Base-by-base conservation (phyloP, 345 rosid genomes). In the Corymbia maculata region DNA sequence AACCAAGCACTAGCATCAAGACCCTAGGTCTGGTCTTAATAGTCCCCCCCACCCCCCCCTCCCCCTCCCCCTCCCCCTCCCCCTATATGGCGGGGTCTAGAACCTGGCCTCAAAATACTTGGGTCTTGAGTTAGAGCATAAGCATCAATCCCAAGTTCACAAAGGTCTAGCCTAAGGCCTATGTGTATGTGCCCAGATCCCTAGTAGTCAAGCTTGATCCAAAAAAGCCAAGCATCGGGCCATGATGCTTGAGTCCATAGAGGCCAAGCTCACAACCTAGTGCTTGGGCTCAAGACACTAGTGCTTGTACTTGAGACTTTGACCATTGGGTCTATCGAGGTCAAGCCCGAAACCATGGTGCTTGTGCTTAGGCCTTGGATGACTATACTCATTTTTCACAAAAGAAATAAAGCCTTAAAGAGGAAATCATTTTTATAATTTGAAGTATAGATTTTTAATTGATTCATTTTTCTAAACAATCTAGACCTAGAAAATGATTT, bases 51-150 rank as follows among this genome's bases (percentile, higher is more conserved):
- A n/a, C n/a, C n/a, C n/a, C n/a, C n/a, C n/a, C n/a, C n/a, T n/a
- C n/a, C n/a, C n/a, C n/a, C n/a, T n/a, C n/a, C n/a, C n/a, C n/a
- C n/a, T n/a, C n/a, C n/a, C n/a, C n/a, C n/a, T n/a, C n/a, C n/a
- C n/a, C n/a, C n/a, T n/a, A n/a, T n/a, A n/a, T n/a, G 28, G 8
- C 8, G 12, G 28, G 0, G 0, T 55, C 0, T 0, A 1, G 0
- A 22, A 55, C 61, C 22, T 55, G 11, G 28, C 2, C 61, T 55
- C 0, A 2, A 1, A 55, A 19, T 11, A 55, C 28, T 21, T 55
- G 5, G 28, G 61, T 55, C 28, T 0, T 8, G 1, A 22, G 61
- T 1, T 21, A 55, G 61, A 55, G 61, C 28, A 55, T 55, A 22
- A 55, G 61, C 61, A 55, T 55, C 2, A 0, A 28, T 55, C 61